These are phyloP conservation scores for Sclerospora graminicola DNA, from an alignment of 352 stramenopile species.

Conservation along the genomic window DNA sequence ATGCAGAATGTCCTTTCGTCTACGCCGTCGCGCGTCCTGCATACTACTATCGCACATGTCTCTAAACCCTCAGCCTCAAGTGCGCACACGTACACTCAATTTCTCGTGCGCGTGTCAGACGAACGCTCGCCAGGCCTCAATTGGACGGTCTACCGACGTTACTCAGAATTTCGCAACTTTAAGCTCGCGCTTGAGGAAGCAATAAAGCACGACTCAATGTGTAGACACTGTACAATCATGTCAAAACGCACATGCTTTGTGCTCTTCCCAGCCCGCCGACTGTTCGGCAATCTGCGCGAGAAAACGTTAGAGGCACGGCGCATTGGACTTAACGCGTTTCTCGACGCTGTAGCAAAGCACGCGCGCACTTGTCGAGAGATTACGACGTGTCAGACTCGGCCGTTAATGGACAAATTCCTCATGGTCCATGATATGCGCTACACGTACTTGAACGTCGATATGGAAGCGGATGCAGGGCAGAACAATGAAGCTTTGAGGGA, in stretches of 20 bases:
- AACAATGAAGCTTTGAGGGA: constrained; percentile 30
- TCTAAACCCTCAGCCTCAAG: constrained; percentile 43
- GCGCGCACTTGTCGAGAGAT: constrained; percentile 64
- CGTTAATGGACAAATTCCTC: constrained; percentile 81
- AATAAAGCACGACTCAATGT: constrained; percentile 59
- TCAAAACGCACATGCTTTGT: constrained; percentile 72
- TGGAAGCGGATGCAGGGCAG: constrained; percentile 43
- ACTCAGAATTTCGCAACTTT: constrained; percentile 77
- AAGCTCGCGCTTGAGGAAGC: constrained; percentile 52
- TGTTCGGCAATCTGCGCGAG: constrained; percentile 66
- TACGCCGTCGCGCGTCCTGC: constrained; percentile 40
- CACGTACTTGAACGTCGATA: constrained; percentile 80
- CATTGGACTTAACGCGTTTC: constrained; percentile 61
- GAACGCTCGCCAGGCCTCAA: constrained; percentile 54
- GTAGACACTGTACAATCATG: constrained; percentile 66
- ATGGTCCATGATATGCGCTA: constrained; percentile 85
- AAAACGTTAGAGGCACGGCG: constrained; percentile 67
- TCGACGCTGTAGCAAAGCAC: constrained; percentile 67
- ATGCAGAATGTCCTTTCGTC: constrained; percentile 20
- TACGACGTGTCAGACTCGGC: constrained; percentile 56
- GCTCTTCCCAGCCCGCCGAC: constrained; percentile 63
- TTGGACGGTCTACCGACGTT: constrained; percentile 80
- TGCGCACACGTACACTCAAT: constrained; percentile 71
- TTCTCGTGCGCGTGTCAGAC: constrained; percentile 77
- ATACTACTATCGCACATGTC: constrained; percentile 74